Base-by-base conservation (phyloP, 2,329 filamentous ascomycete genomes). In the Calcarisporium arbuscula region DNA sequence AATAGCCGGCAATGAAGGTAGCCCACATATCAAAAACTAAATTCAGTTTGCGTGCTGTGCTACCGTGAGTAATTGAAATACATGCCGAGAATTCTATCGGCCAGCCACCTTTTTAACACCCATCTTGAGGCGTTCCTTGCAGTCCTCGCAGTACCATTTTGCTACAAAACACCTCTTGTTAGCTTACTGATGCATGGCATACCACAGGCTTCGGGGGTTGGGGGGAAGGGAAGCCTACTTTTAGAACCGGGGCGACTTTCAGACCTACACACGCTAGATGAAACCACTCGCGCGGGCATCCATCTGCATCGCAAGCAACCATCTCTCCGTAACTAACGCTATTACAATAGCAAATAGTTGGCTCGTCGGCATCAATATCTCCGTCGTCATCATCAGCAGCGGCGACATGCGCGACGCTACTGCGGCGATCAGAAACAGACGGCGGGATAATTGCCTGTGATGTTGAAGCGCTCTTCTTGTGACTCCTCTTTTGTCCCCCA, bases 121-220 rank as follows among this genome's bases (percentile, higher is more conserved):
- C 36, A 69, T 65, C 50, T 73, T 74, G 46, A 82, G 63, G 30
- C 71, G 70, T 44, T 81, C 77, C 53, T 85, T 85, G 59, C 83
- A 88, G 51, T 86, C 82, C 42, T 84, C 80, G 55, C 83, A 88
- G 51, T 83, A 88, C 83, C 83, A 88, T 74, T 85, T 86, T 34
- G 80, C 81, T 85, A 50, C 17, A 36, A 30, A 20, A 10, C 18
- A 14, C 39, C 22, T 23, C n/a, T 26, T 7, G 50, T 65, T 53
- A 57, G 58, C 42, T 33, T 30, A 31, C 14, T n/a, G n/a, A n/a
- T n/a, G n/a, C n/a, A 33, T 27, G 27, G 14, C 8, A 22, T 3
- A 19, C 9, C 26, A 17, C 21, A 22, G 18, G 14, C 8, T 21
- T 14, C 2, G 5, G 18, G 11, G 21, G 19, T 16, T 6, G 14